Base-by-base conservation (phyloP, 306 rosid species). In the Pyrus communis region DNA sequence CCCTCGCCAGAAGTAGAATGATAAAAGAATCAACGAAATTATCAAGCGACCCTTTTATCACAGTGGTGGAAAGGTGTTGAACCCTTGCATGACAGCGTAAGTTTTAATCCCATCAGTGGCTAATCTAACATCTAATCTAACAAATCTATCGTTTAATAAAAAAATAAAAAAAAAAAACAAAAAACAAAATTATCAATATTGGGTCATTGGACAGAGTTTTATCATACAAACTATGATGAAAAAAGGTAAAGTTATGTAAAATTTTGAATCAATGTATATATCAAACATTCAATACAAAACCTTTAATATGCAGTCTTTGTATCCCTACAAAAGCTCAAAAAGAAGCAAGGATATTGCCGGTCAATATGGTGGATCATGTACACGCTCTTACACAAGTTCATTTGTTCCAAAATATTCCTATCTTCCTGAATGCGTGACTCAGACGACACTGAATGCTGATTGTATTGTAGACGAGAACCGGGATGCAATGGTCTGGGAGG, bases 381-480 rank as follows among this genome's bases (percentile, higher is more conserved):
- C 96, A 86, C 68, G 69, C 82, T 52, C 85, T 76, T 77, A 58
- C 75, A 84, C 63, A 33, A 61, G 75, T 66, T 83, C 71, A 65
- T 28, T 35, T 40, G 60, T 63, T 75, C 85, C 58, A 71, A 63
- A 43, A 72, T 74, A 78, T 55, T 76, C 74, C 64, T 64, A 57
- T 59, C 62, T 54, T 73, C 70, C 58, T 60, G 64, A 65, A 69
- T 23, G 63, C 76, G 38, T 52, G 73, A 67, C 55, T 93, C 87
- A 93, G 78, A 93, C 93, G 18, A 89, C 92, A 75, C 86, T 93
- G 76, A 93, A 91, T 55, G 97, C 96, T 43, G 97, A 89, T 74
- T 91, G 97, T 40, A 93, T 27, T 69, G 98, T 87, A 38, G 98
- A 91, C 38, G 98, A 66, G 84, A 93, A 73, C 82, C 85, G 93